Evolutionary conservation across 257 asterid genomes (phyloP), one percentile per base, ranked within the genome.

Genomic region (Lycium ferocissimum): DNA sequence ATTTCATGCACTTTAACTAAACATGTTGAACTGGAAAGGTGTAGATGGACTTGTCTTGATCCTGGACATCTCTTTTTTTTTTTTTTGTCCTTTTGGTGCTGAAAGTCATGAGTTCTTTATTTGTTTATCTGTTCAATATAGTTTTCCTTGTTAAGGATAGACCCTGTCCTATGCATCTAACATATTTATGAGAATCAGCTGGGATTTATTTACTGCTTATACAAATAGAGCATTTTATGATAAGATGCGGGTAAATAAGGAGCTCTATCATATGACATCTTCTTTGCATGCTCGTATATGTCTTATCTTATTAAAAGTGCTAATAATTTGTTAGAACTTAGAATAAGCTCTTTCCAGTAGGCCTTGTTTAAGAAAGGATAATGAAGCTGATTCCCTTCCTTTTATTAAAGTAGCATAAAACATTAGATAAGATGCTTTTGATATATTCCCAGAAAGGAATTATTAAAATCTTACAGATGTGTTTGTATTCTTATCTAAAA

Each of bases 161-260:
- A 26, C 45, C 61, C 26, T 76, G 63, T 14, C 82, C 82, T 6
- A 51, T 51, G 47, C 20, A 76, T 37, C 63, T 14, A 13, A 26
- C 47, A 26, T 76, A n/a, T 51, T 26, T 26, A 26, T 3, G 26
- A 76, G 22, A 76, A 51, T 51, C 15, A 26, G 47, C 9, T 13
- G 6, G 47, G 62, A 76, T 76, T 76, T 76, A 22, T 51, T 76
- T 78, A 26, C 65, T 14, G 49, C 82, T 78, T 26, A 26, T 26
- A 20, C 33, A 38, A 51, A 53, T 0, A 49, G 62, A 78, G 9
- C 33, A 53, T 78, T 49, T 47, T 26, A 18, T 78, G 49, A 35
- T 78, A 33, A 53, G 49, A 14, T 8, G 65, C 6, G 22, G 49
- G 33, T 53, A 51, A 78, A 78, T 53, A 4, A 14, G 26, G 82